Conservation (phyloP, 257 asterid species). For the Paulownia fortunei region DNA sequence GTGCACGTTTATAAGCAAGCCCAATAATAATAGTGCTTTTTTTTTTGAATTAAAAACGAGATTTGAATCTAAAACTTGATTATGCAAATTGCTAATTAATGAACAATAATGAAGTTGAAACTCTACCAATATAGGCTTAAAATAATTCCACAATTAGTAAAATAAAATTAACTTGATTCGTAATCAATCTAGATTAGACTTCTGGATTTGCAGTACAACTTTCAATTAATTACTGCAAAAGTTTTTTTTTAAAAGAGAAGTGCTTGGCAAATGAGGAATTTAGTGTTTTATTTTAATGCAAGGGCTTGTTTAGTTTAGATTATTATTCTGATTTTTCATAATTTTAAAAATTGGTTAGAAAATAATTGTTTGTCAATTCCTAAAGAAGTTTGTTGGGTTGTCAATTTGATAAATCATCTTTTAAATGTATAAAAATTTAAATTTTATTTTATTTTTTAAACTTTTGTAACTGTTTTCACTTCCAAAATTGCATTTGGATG, state of each 20-base stretch:
- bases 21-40: too few species aligned
- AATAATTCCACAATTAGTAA: background rate
- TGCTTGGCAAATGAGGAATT: background rate
- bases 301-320: too few species aligned
- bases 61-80: background rate
- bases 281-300: background rate
- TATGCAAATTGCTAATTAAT: background rate
- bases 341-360: too few species aligned
- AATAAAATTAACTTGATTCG: background rate
- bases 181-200: background rate
- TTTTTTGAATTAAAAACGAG: background rate
- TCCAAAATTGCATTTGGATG: too few species aligned
- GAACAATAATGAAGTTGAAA: background rate
- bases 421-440: too few species aligned
- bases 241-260: too few species aligned
- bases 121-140: background rate
- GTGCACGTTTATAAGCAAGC: background rate
- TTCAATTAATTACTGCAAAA: background rate
- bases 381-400: background rate
- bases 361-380: too few species aligned
- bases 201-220: background rate
- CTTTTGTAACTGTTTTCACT: too few species aligned
- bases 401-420: background rate
- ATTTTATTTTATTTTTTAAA: too few species aligned
- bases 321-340: too few species aligned